phyloP scores from a whole-genome alignment of 306 rosid genomes.

The Trichosanthes truncata region DNA sequence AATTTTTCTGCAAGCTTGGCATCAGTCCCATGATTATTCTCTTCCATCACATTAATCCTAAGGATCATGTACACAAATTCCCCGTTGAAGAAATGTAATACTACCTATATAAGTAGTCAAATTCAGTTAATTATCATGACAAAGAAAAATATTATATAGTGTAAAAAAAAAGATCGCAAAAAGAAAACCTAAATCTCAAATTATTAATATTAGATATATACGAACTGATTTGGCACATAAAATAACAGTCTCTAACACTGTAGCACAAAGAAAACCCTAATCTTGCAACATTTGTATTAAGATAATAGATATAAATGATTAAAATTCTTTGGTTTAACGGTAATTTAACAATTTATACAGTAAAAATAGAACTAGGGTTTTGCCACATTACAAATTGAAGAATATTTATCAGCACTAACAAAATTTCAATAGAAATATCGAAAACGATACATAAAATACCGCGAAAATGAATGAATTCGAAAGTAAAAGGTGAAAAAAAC shows the following conservation, averaged over 20 bases:
- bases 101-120: neutral
- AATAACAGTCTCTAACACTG: neutral
- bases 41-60: constrained; percentile 21
- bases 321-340: neutral
- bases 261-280: constrained; percentile 3
- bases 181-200: neutral
- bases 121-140: neutral
- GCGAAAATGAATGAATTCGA: neutral
- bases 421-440: neutral
- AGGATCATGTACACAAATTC: neutral
- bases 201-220: neutral
- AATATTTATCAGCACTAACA: neutral
- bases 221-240: neutral
- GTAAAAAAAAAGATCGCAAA: neutral
- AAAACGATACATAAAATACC: constrained; percentile 1
- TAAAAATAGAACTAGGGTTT: neutral
- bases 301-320: neutral
- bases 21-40: constrained; percentile 20
- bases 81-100: neutral
- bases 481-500: neutral
- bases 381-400: neutral
- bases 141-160: neutral
- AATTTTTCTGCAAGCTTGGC: constrained; percentile 42
- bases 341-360: neutral
- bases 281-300: neutral